Conservation (phyloP, 2,329 filamentous ascomycete genomes). For the Apiospora pterosperma region DNA sequence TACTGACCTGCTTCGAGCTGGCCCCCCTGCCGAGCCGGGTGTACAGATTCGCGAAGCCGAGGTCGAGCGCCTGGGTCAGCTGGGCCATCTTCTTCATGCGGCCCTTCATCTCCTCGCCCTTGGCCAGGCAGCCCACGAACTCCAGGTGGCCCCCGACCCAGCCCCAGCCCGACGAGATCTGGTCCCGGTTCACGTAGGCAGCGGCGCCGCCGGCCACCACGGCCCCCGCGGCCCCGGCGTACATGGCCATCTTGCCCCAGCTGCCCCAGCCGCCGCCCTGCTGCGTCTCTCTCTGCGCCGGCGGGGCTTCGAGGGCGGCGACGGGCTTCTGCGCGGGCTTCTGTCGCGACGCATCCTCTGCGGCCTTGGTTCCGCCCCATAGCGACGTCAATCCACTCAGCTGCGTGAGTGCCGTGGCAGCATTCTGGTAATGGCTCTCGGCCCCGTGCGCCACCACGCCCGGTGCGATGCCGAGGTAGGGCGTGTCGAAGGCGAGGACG, state of each 20-base stretch:
- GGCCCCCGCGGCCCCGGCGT: constrained; percentile 79
- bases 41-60: constrained; percentile 85
- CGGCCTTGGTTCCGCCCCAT: constrained; percentile 50
- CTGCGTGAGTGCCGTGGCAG: constrained; percentile 64
- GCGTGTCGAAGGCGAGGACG: constrained; percentile 90
- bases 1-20: constrained; percentile 45
- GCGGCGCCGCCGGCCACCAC: constrained; percentile 80
- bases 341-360: constrained; percentile 14
- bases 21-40: constrained; percentile 75
- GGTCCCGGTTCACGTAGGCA: constrained; percentile 80
- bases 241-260: constrained; percentile 84
- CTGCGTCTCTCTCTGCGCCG: constrained; percentile 36
- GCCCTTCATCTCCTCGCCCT: constrained; percentile 75
- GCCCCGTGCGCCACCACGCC: constrained; percentile 83
- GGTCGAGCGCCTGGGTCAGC: constrained; percentile 59
- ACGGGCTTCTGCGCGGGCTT: constrained; percentile 32
- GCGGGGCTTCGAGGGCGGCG: constrained; percentile 32
- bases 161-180: constrained; percentile 69
- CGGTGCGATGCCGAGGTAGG: constrained; percentile 78
- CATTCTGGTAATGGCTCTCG: constrained; percentile 79
- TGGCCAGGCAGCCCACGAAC: constrained; percentile 85
- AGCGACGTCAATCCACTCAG: constrained; percentile 66
- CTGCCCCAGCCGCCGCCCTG: constrained; percentile 59
- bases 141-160: constrained; percentile 91
- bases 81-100: constrained; percentile 67